Conservation (phyloP, 768 basidiomycete genomes). For the Lyophyllum semitale region DNA sequence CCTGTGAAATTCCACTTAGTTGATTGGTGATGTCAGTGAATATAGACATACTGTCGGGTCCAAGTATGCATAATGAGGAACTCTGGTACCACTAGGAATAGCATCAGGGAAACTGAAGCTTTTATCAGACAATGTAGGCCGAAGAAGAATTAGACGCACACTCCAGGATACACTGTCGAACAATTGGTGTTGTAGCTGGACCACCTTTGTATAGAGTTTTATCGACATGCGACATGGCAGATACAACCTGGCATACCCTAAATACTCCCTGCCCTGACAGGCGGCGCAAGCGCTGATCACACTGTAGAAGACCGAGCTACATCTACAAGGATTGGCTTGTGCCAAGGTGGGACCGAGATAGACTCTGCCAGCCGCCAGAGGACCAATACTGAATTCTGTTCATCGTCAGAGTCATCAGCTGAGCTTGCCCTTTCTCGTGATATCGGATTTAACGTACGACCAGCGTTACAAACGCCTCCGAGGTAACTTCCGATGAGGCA, state of each 20-base stretch:
- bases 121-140: not conserved
- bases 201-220: constrained; percentile 41
- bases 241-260: constrained; percentile 26
- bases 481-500: constrained; percentile 46
- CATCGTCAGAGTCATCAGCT: not conserved
- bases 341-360: constrained; percentile 38
- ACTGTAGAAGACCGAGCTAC: constrained; percentile 56
- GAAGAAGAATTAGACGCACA: constrained; percentile 25
- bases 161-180: constrained; percentile 32
- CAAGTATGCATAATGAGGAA: constrained; percentile 54
- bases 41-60: constrained; percentile 36
- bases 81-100: constrained; percentile 42
- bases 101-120: constrained; percentile 30
- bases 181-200: constrained; percentile 48
- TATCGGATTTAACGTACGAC: constrained; percentile 26
- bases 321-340: constrained; percentile 44
- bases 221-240: not conserved
- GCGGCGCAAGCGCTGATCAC: constrained; percentile 50
- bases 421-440: not conserved
- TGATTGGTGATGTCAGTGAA: not conserved
- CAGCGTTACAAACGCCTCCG: constrained; percentile 40
- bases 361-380: constrained; percentile 27
- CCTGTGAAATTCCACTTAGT: constrained; percentile 16
- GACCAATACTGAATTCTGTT: constrained; percentile 36
- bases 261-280: constrained; percentile 42